A percentile compares a stretch with the other conserved stretches of the same genome.
Evolutionary conservation across 176 grass and related monocot genomes (phyloP).

Genomic region (Oryza meridionalis): DNA sequence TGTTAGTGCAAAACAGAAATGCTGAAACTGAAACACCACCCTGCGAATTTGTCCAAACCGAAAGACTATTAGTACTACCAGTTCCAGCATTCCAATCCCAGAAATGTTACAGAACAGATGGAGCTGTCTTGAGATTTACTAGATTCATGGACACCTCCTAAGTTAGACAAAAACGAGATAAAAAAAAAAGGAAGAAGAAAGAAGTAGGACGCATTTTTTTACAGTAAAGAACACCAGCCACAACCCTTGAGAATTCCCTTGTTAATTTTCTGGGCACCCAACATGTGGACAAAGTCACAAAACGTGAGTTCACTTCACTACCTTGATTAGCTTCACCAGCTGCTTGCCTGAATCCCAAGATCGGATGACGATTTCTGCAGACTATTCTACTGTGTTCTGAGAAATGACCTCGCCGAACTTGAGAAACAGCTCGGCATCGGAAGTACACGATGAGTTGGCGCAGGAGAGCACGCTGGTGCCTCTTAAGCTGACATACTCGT

Average conservation of each 20-base stretch:
- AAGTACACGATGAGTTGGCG: slow-evolving; percentile 62
- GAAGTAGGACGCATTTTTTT: slow-evolving; percentile 53
- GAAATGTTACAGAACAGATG: neutral
- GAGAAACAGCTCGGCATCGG: slow-evolving; percentile 88
- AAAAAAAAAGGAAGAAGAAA: neutral
- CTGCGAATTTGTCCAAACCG: neutral
- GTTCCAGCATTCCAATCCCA: neutral
- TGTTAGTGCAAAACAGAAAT: neutral
- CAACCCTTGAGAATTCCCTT: neutral
- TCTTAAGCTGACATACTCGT: slow-evolving; percentile 82
- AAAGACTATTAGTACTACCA: neutral
- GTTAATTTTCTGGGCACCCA: slow-evolving; percentile 41
- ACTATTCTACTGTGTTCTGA: slow-evolving; percentile 58
- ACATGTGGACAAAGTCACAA: slow-evolving; percentile 23
- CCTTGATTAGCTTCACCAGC: neutral
- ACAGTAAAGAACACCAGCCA: slow-evolving; percentile 50
- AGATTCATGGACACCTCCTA: neutral
- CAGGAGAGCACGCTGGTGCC: slow-evolving; percentile 55
- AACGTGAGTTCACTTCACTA: slow-evolving; percentile 31
- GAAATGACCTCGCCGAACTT: slow-evolving; percentile 96
- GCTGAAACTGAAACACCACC: neutral
- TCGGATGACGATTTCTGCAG: neutral
- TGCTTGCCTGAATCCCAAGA: neutral
- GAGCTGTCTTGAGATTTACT: neutral
- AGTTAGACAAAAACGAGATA: slow-evolving; percentile 17